Conservation (phyloP, 257 asterid species). For the Oldenlandia corymbosa region DNA sequence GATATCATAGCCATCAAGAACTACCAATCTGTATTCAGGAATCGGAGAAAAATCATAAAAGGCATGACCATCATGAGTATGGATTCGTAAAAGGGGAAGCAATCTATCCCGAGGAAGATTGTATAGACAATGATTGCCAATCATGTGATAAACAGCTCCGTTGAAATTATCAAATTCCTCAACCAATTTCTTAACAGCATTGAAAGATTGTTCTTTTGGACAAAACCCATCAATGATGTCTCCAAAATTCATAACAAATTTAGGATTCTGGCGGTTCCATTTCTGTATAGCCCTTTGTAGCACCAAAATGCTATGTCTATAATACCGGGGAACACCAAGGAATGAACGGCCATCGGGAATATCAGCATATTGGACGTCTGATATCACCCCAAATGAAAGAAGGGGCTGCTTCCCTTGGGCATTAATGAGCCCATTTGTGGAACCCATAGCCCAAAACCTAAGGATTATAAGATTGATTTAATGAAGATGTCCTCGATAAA, state of each 20-base stretch:
- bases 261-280: conserved; percentile 47
- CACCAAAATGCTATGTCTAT: conserved; percentile 68
- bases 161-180: conserved; percentile 40
- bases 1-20: conserved; percentile 82
- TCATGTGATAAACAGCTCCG: conserved; percentile 86
- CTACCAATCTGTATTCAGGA: conserved; percentile 68
- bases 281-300: conserved; percentile 66
- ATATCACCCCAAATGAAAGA: conserved; percentile 84
- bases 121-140: conserved; percentile 94
- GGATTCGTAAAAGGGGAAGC: conserved; percentile 67
- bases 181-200: conserved; percentile 44
- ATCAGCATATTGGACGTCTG: conserved; percentile 94
- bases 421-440: conserved; percentile 36
- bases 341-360: conserved; percentile 87
- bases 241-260: conserved; percentile 68
- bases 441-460: conserved; percentile 45
- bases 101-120: conserved; percentile 82
- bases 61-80: conserved; percentile 36
- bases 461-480: not conserved
- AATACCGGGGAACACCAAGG: conserved; percentile 92
- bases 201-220: conserved; percentile 66
- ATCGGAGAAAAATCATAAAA: conserved; percentile 82
- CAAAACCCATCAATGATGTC: conserved; percentile 87
- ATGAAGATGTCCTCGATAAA: too few relatives aligned
- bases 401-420: conserved; percentile 56